These are phyloP conservation scores for Rhipidocladum racemiflorum DNA, from an alignment of 176 grass and related monocot genomes.

Conservation along the genomic window DNA sequence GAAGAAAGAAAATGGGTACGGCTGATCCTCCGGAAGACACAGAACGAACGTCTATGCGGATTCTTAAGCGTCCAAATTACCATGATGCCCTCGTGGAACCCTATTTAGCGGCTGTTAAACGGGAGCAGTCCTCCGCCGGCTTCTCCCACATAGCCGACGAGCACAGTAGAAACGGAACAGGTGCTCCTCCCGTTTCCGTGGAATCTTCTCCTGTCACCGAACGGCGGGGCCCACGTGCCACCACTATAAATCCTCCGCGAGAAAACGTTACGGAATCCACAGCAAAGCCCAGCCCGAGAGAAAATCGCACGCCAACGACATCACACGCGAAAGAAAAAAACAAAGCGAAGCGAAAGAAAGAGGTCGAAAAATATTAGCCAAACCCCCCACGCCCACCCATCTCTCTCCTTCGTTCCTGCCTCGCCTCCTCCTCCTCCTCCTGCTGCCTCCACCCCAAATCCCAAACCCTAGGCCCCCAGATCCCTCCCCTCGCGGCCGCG, in stretches of 20 bases:
- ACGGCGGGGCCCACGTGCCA: background rate
- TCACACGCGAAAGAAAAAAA: background rate
- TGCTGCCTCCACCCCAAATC: background rate
- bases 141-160: background rate
- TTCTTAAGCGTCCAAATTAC: no score
- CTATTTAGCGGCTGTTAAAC: no score
- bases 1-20: no score
- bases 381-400: background rate
- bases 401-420: background rate
- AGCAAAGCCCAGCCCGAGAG: background rate
- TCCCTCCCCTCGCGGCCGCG: background rate
- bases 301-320: background rate
- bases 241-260: background rate
- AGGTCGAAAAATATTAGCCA: background rate
- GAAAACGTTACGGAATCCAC: background rate
- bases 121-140: no score
- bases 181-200: background rate
- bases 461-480: slow-evolving; percentile 33
- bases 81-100: no score
- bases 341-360: background rate
- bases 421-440: background rate
- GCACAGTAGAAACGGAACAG: background rate
- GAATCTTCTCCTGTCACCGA: background rate
- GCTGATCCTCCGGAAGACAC: no score
- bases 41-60: no score